Conservation (phyloP, 1,139 yeast genomes). For the Pneumocystis sp. region DNA sequence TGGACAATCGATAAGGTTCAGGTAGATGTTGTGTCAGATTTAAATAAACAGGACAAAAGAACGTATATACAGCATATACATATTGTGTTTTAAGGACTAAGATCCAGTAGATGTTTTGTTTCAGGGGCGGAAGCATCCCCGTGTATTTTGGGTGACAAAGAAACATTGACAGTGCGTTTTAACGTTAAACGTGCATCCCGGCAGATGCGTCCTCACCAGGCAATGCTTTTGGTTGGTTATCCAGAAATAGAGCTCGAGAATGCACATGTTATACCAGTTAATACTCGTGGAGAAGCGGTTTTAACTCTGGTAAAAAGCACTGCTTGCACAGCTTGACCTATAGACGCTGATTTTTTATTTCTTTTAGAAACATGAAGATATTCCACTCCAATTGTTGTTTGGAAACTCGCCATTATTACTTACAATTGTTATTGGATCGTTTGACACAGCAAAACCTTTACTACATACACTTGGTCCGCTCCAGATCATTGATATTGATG, state of each 20-base stretch:
- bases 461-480: constrained; percentile 2
- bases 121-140: neutral
- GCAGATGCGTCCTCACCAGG: constrained; percentile 4
- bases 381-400: constrained; percentile 1
- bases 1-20: neutral
- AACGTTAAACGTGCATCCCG: neutral
- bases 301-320: neutral
- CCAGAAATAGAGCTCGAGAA: constrained; percentile 3
- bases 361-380: constrained; percentile 1
- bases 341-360: neutral
- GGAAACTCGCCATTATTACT: constrained; percentile 1
- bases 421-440: constrained; percentile 10
- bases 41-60: neutral
- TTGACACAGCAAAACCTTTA: constrained; percentile 4
- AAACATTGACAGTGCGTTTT: neutral
- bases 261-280: constrained; percentile 5
- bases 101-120: neutral
- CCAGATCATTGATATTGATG: neutral
- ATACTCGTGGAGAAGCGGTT: constrained; percentile 1
- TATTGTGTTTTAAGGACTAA: neutral
- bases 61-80: neutral
- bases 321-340: neutral
- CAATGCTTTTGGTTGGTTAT: constrained; percentile 6
- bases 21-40: neutral
- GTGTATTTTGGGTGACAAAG: neutral